phyloP scores from a whole-genome alignment of 352 stramenopile genomes.

The Globisporangium carolinianum region DNA sequence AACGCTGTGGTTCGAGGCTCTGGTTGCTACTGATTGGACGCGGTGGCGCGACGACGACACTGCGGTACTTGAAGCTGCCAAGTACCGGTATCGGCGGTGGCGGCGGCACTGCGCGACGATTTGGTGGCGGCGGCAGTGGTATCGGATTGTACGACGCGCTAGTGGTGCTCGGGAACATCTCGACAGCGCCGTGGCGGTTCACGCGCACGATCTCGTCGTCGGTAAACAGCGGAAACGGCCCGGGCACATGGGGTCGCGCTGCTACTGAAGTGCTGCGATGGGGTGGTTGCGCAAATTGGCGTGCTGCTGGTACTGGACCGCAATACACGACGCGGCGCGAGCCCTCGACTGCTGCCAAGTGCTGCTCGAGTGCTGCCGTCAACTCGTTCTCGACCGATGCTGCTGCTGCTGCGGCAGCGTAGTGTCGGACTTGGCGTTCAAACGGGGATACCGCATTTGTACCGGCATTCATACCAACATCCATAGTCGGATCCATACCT shows the following conservation, averaged over 20 bases:
- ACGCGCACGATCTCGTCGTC: constrained; percentile 71
- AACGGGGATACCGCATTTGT: no score
- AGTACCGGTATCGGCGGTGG: constrained; percentile 3
- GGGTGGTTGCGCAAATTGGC: not conserved
- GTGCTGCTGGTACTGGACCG: no score
- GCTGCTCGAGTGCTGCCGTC: not conserved
- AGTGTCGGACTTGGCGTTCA: no score
- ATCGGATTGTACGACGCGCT: not conserved
- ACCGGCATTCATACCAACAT: no score
- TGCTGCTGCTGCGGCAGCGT: no score
- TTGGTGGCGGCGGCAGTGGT: constrained; percentile 2
- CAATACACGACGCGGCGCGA: not conserved
- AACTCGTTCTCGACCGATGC: no score
- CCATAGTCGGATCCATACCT: no score
- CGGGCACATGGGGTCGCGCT: no score
- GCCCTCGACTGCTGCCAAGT: not conserved
- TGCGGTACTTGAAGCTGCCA: constrained; percentile 42
- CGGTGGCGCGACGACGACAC: not conserved
- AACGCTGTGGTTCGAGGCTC: not conserved
- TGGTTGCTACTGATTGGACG: constrained; percentile 1
- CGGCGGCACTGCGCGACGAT: constrained; percentile 1
- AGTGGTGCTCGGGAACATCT: constrained; percentile 31
- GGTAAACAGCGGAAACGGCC: constrained; percentile 17
- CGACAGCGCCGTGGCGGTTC: constrained; percentile 51
- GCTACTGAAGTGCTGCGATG: constrained; percentile 4